These are phyloP conservation scores for Didymella segeticola DNA, from an alignment of 2,329 filamentous ascomycete species.

Conservation along the genomic window DNA sequence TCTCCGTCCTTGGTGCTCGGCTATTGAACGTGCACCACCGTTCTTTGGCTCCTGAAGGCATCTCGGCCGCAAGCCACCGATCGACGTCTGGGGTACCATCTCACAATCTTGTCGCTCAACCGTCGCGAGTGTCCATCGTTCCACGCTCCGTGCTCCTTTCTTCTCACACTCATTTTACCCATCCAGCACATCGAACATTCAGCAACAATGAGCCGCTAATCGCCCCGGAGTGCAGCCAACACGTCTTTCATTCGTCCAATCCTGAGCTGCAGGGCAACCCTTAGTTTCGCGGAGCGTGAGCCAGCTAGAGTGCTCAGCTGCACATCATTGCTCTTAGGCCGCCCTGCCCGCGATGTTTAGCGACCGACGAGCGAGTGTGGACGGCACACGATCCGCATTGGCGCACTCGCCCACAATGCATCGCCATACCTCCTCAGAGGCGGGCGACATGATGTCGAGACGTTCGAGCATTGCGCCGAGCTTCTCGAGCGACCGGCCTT, in stretches of 20 bases:
- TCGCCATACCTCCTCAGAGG: slow-evolving; percentile 44
- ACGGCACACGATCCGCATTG: slow-evolving; percentile 6
- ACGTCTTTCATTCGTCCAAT: slow-evolving; percentile 22
- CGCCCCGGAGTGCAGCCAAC: slow-evolving; percentile 17
- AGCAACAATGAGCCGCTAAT: slow-evolving; percentile 19
- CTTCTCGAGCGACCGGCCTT: slow-evolving; percentile 74
- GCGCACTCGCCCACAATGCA: slow-evolving; percentile 35
- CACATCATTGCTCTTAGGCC: slow-evolving; percentile 2
- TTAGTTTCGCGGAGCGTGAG: slow-evolving; percentile 21
- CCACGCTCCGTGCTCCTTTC: slow-evolving; percentile 8
- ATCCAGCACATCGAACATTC: background rate
- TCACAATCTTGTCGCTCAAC: slow-evolving; percentile 19
- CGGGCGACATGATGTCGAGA: slow-evolving; percentile 42
- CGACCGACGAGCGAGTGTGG: slow-evolving; percentile 14
- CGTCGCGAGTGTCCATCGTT: slow-evolving; percentile 4
- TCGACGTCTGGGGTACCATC: slow-evolving; percentile 15
- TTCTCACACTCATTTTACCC: slow-evolving; percentile 9
- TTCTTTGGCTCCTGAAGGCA: slow-evolving; percentile 14
- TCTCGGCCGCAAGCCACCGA: slow-evolving; percentile 16
- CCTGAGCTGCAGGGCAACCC: slow-evolving; percentile 24
- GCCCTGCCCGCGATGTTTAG: slow-evolving; percentile 1
- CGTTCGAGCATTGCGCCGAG: slow-evolving; percentile 56
- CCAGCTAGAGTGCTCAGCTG: slow-evolving; percentile 16
- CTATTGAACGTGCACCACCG: slow-evolving; percentile 10
- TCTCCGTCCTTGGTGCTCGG: slow-evolving; percentile 12